Base-by-base conservation (phyloP, 2,329 filamentous ascomycete genomes). In the Cadophora sp. region DNA sequence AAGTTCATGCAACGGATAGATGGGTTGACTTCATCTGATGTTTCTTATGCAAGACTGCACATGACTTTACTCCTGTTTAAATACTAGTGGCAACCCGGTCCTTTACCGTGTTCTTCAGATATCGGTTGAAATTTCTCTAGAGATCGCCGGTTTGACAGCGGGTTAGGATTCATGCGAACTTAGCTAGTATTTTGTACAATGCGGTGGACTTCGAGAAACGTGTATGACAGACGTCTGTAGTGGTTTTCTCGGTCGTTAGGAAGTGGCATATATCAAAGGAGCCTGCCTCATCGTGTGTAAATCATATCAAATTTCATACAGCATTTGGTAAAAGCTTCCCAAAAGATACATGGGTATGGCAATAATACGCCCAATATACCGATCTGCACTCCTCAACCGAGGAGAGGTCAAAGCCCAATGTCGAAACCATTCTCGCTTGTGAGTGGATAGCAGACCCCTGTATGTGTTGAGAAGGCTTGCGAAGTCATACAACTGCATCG, bases 401-500 rank as follows among this genome's bases (percentile, higher is more conserved):
- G 14, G 50, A 55, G 59, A 46, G 40, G 59, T 50, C 59, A 40
- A 26, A 62, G 59, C 50, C 27, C 29, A n/a, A 61, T 34, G 34
- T 60, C 58, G 64, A 61, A 66, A 66, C 58, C 11, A 22, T 62
- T 34, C 31, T 66, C 48, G 64, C 50, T 50, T 62, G 34, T 61
- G 29, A 65, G 58, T 62, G 64, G 64, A 37, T 62, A 24, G 24
- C 27, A 29, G 8, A 29, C 37, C 55, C 55, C 40, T 43, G 40
- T 14, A 27, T 29, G 16, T 55, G 24, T 22, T 29, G 50, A 31
- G 50, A 16, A 22, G 43, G 43, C 43, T 48, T 48, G 43, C 43
- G 40, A 48, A 6, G 43, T 7, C 19, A 48, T 3, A 22, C 43
- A 48, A 22, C 43, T 48, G 7, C 22, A 48, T 48, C n/a, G n/a